Evolutionary conservation across 495 filamentous ascomycete species (phyloP).

Genomic region (Trichoderma gamsii): DNA sequence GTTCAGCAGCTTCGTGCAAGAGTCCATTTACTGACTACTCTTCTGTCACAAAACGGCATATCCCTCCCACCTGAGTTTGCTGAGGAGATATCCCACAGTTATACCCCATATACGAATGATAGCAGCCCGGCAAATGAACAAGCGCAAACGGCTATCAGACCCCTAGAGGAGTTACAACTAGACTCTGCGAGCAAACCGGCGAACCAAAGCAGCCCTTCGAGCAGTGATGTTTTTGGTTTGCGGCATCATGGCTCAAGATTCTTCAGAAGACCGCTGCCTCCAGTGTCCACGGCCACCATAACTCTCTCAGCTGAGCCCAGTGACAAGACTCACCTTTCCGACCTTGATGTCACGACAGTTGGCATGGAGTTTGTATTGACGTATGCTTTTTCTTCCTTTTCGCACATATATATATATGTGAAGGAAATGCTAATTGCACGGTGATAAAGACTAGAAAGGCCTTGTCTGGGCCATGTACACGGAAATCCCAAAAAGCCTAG

Average conservation of each 20-base stretch:
- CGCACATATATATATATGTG: not conserved
- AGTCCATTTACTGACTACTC: constrained; percentile 19
- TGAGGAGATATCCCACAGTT: not conserved
- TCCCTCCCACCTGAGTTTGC: not conserved
- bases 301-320: not conserved
- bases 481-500: constrained; percentile 18
- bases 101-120: not conserved
- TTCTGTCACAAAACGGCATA: constrained; percentile 9
- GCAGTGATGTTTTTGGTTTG: not conserved
- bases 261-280: not conserved
- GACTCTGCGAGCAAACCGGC: not conserved
- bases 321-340: constrained; percentile 1
- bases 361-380: constrained; percentile 22
- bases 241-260: not conserved
- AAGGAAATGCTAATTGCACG: not conserved
- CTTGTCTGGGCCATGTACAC: constrained; percentile 20
- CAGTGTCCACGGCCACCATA: not conserved
- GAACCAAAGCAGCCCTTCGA: not conserved
- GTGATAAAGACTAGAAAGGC: constrained; percentile 18
- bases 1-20: constrained; percentile 20
- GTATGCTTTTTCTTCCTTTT: not conserved
- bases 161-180: not conserved
- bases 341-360: constrained; percentile 20
- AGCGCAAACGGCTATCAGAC: not conserved
- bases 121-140: not conserved